Evolutionary conservation across 2,329 filamentous ascomycete genomes (phyloP).

Genomic region (Verticillium klebahnii): DNA sequence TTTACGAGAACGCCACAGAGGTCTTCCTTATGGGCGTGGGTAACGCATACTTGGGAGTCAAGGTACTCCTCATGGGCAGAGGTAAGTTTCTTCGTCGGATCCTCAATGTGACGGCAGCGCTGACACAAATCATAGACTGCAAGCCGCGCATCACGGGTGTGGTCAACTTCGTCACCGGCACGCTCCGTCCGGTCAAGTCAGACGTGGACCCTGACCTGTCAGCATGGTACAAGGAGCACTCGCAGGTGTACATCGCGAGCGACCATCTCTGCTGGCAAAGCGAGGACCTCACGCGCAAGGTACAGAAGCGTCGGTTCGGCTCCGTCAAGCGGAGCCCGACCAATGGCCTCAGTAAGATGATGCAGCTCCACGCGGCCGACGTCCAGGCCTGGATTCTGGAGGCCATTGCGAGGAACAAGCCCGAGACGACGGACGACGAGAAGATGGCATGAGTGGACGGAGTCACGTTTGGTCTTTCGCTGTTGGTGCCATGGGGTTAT

Average conservation of each 20-base stretch:
- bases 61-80: conserved; percentile 73
- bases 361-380: conserved; percentile 48
- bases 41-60: conserved; percentile 80
- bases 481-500: neutral
- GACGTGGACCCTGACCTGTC: conserved; percentile 70
- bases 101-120: conserved; percentile 3
- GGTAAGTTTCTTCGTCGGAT: conserved; percentile 38
- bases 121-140: conserved; percentile 41
- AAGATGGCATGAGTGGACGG: conserved; percentile 19
- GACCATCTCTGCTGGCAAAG: conserved; percentile 74
- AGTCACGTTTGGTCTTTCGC: neutral
- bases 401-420: conserved; percentile 28
- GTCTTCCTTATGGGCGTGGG: conserved; percentile 86
- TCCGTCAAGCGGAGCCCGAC: conserved; percentile 48
- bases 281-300: conserved; percentile 53
- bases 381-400: conserved; percentile 46
- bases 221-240: conserved; percentile 80
- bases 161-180: conserved; percentile 76
- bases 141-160: conserved; percentile 66
- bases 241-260: conserved; percentile 70
- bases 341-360: conserved; percentile 49
- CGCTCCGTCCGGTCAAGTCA: conserved; percentile 72
- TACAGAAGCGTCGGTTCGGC: conserved; percentile 57
- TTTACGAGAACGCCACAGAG: conserved; percentile 63
- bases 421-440: conserved; percentile 47